Evolutionary conservation across 2,329 filamentous ascomycete genomes (phyloP), one percentile per base, ranked within the genome.

Genomic region (Nemania abortiva): DNA sequence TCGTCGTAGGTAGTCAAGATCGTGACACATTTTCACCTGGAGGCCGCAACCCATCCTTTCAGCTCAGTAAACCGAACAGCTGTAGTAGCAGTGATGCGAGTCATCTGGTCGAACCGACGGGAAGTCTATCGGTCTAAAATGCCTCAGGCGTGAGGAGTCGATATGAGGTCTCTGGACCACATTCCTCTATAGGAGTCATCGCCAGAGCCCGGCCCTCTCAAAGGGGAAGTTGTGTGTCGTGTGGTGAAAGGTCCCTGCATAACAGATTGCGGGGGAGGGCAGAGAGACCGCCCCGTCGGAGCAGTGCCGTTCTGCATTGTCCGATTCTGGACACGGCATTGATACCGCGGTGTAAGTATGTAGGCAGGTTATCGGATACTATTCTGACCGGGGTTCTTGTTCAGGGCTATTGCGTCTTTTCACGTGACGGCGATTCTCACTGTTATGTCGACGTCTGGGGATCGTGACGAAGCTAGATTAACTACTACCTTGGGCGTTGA

Each of bases 231-330:
- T 31, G 27, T 20, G 34, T 47, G n/a, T 42, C 20, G 7, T 39
- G 45, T 34, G 22, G 3, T 45, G 58, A 63, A 27, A 37, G 24
- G 37, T 27, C 13, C 34, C 6, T 63, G 59, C 59, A 58, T 63
- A 20, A 10, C 45, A 34, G 55, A 15, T 50, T 63, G 58, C 27
- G 58, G 53, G 58, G 64, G 31, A 27, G 10, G 7, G 29, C 6
- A 22, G 49, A 47, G 15, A 15, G 2, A 42, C 15, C 34, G 31
- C 47, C 47, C 20, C 29, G n/a, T 57, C 29, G n/a, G 53, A 56
- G 42, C n/a, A 52, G 29, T 20, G 45, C 31, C 47, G 24, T 37
- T 20, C 61, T 56, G 20, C 24, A 47, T 27, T 27, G n/a, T 52
- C 52, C 39, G 53, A 27, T 54, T 58, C 50, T 31, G 29, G 42